phyloP scores from a whole-genome alignment of 2,329 filamentous ascomycete species.

The Pyricularia grisea region DNA sequence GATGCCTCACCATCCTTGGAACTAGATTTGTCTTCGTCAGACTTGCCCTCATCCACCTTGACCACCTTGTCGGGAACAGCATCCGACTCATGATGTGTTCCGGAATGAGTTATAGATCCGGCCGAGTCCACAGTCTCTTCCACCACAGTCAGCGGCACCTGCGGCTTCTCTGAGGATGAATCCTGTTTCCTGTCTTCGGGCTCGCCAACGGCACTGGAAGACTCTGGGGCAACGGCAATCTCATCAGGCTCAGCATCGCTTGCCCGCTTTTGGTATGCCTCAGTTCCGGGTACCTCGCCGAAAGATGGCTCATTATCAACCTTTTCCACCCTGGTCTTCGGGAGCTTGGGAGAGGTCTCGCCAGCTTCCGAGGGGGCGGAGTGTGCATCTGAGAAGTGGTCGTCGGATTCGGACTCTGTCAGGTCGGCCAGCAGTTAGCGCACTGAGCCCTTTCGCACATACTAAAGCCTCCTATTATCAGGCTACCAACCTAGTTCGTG shows the following conservation, averaged over 20 bases:
- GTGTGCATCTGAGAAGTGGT: conserved; percentile 60
- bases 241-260: conserved; percentile 52
- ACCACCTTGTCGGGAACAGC: conserved; percentile 43
- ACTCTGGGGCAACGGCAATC: conserved; percentile 38
- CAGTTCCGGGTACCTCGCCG: conserved; percentile 53
- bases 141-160: conserved; percentile 41
- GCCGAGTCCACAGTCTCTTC: conserved; percentile 39
- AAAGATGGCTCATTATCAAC: conserved; percentile 48
- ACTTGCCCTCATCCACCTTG: conserved; percentile 30
- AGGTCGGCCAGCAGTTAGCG: neutral
- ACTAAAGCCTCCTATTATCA: conserved; percentile 5
- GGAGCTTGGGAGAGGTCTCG: conserved; percentile 37
- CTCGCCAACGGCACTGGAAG: conserved; percentile 9
- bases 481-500: conserved; percentile 43
- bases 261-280: conserved; percentile 44
- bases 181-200: neutral
- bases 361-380: conserved; percentile 36
- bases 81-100: conserved; percentile 39
- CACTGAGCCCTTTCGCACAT: neutral
- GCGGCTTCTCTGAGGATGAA: conserved; percentile 26
- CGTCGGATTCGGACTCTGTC: conserved; percentile 49
- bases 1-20: neutral
- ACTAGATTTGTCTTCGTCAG: conserved; percentile 12
- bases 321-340: conserved; percentile 49
- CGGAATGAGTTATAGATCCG: conserved; percentile 31